Base-by-base conservation (phyloP, 306 rosid species). In the Ceratonia siliqua region DNA sequence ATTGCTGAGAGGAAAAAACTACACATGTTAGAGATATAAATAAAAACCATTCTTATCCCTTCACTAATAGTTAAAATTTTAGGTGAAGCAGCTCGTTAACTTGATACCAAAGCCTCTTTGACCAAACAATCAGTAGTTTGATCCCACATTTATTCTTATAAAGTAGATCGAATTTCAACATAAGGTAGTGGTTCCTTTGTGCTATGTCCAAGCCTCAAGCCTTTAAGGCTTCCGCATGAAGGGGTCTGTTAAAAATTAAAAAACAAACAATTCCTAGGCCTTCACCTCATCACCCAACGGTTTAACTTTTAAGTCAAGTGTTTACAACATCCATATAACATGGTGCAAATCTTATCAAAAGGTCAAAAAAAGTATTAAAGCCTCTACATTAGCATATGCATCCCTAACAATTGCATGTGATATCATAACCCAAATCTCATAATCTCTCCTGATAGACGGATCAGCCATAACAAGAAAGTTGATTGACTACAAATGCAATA, bases 381-480 rank as follows among this genome's bases (percentile, higher is more conserved):
- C 71, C 59, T 38, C 24, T 28, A 41, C 25, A 9, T 39, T 64
- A 20, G n/a, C n/a, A 39, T 27, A 28, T 64, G 76, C 50, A 49
- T 39, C 20, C 30, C 25, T 30, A 49, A 71, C 42, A 71, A 68
- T 30, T 58, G 63, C 70, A 73, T 41, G 8, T 56, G 36, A 20
- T 15, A 30, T 36, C 52, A 49, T 32, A 56, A 36, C 10, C 67
- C 53, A 71, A 15, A 53, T 42, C 33, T 53, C 63, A n/a, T n/a
- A 53, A 38, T 11, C 43, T 62, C 48, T 52, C 48, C 50, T 18
- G 30, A 58, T 28, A 48, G 46, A 71, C 9, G 15, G 22, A 8
- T 53, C 46, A 41, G 58, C 55, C 33, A 9, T 46, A 61, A 45
- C 75, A 32, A 68, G 70, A 58, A 68, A 68, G 68, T 57, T 45